Evolutionary conservation across 208 protist species (phyloP).

Genomic region (Porcisia deanei): DNA sequence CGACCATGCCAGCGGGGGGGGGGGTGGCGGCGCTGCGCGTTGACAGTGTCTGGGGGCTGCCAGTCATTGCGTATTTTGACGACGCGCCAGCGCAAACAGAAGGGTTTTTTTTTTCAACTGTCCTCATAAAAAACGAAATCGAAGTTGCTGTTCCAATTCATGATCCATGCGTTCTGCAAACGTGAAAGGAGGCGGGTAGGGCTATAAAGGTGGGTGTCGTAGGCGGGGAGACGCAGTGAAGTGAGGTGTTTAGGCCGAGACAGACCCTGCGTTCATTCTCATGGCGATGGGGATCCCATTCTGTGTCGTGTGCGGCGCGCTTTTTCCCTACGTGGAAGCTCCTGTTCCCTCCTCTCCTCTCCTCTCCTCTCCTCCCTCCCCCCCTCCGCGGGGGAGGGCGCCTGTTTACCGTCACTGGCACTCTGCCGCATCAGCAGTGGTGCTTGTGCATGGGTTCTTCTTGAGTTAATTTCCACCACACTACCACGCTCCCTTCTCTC

Average conservation of each 20-base stretch:
- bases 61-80: constrained; percentile 58
- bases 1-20: constrained; percentile 25
- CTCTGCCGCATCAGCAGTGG: not conserved
- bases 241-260: not conserved
- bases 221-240: not conserved
- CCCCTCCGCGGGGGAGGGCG: not conserved
- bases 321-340: not conserved
- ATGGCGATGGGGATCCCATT: not conserved
- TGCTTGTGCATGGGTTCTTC: not conserved
- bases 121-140: constrained; percentile 5
- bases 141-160: not conserved
- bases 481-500: not conserved
- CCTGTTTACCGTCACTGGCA: not conserved
- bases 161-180: not conserved
- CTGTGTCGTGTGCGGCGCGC: not conserved
- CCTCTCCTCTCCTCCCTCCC: not conserved
- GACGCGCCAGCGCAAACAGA: constrained; percentile 31
- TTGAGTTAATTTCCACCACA: not conserved
- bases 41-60: constrained; percentile 53
- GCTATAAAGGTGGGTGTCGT: not conserved
- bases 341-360: not conserved
- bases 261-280: not conserved
- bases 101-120: constrained; percentile 53
- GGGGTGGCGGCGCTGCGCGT: constrained; percentile 41
- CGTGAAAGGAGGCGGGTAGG: not conserved